Evolutionary conservation across 352 stramenopile genomes (phyloP), one percentile per base, ranked within the genome.

Genomic region (Discostella stelligera): DNA sequence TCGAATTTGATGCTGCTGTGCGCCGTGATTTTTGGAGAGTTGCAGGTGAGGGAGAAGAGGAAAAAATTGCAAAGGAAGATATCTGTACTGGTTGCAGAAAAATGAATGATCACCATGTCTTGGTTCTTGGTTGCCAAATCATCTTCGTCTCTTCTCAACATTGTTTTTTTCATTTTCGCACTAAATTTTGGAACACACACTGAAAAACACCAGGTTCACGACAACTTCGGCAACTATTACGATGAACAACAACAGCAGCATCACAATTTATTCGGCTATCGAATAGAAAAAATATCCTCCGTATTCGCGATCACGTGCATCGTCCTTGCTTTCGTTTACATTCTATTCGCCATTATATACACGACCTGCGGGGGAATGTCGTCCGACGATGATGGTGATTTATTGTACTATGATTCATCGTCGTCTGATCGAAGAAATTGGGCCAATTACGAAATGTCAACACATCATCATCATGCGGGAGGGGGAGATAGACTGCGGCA

Each of bases 21-120:
- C 71, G 85, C 87, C 13, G 85, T 93, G 0, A 81, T 93, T 70
- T 84, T 93, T 66, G 87, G 87, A 63, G 87, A 93, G 82, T 72
- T 93, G 39, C 65, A 83, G 60, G 86, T 92, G 74, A 82, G 85
- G 80, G 6, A n/a, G 41, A 14, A 14, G 37, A 8, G 7, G 11
- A 44, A 1, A 14, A 14, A 44, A 44, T 44, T n/a, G n/a, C n/a
- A n/a, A n/a, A n/a, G n/a, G n/a, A n/a, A n/a, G n/a, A n/a, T n/a
- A n/a, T n/a, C n/a, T n/a, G n/a, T n/a, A n/a, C n/a, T n/a, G n/a
- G n/a, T n/a, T n/a, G n/a, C n/a, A n/a, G n/a, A n/a, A n/a, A n/a
- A n/a, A n/a, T n/a, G n/a, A n/a, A n/a, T n/a, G n/a, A n/a, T n/a
- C n/a, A n/a, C n/a, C n/a, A n/a, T n/a, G n/a, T n/a, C n/a, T n/a